A percentile compares a stretch with the other conserved stretches of the same genome.
These are phyloP conservation scores for Talaromyces sp. DNA, from an alignment of 2,329 filamentous ascomycete species.

Conservation along the genomic window DNA sequence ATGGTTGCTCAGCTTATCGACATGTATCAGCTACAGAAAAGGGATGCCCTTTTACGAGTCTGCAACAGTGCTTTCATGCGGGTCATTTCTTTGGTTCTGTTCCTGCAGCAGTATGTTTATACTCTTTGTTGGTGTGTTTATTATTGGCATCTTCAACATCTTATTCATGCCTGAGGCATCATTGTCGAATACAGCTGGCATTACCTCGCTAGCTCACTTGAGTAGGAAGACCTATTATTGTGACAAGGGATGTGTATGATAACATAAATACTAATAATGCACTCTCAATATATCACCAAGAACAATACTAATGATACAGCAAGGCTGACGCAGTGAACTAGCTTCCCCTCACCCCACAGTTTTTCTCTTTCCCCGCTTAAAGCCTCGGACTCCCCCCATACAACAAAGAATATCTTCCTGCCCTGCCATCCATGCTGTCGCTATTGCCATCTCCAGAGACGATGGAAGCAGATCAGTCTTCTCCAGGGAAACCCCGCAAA, in stretches of 20 bases:
- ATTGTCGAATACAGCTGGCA: background rate
- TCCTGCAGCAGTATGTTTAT: background rate
- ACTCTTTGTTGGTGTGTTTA: background rate
- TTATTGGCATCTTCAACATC: background rate
- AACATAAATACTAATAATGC: too few species aligned
- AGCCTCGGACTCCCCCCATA: background rate
- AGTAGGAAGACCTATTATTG: too few species aligned
- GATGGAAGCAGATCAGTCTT: slow-evolving; percentile 38
- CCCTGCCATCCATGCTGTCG: background rate
- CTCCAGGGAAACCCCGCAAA: slow-evolving; percentile 36
- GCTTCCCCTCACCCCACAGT: slow-evolving; percentile 31
- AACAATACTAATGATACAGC: too few species aligned
- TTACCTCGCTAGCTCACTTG: too few species aligned
- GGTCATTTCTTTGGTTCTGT: background rate
- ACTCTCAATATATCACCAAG: too few species aligned
- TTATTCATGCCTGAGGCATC: slow-evolving; percentile 3
- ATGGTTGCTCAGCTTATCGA: too few species aligned
- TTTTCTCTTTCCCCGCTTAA: slow-evolving; percentile 33
- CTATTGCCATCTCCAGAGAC: background rate
- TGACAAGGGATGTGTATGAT: too few species aligned
- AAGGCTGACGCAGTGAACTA: background rate
- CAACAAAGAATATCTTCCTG: background rate
- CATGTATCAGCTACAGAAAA: background rate
- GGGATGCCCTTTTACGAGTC: background rate
- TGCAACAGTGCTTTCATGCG: slow-evolving; percentile 1